Evolutionary conservation across 177 flowering plant genomes (phyloP).

Genomic region (Vitis hybrid): DNA sequence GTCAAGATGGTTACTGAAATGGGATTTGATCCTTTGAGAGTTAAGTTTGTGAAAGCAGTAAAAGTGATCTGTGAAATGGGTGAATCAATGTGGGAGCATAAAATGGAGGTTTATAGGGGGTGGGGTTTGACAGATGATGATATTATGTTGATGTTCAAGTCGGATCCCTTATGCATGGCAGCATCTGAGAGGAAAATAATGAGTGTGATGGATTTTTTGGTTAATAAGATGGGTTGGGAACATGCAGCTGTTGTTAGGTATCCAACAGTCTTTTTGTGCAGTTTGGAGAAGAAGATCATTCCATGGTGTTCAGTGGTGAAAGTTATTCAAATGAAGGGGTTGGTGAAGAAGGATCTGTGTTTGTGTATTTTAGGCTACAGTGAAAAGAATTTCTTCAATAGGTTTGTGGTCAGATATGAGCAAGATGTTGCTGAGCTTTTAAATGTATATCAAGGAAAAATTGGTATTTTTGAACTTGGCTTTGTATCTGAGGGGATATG

Average conservation of each 20-base stretch:
- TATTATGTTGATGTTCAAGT: too few relatives aligned
- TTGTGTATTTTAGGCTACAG: background rate
- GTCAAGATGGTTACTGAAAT: constrained; percentile 7
- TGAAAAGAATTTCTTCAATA: background rate
- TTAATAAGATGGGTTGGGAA: too few relatives aligned
- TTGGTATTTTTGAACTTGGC: background rate
- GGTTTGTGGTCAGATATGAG: constrained; percentile 2
- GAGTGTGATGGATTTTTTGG: too few relatives aligned
- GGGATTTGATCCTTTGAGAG: constrained; percentile 10
- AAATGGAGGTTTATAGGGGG: background rate
- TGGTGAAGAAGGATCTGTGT: background rate
- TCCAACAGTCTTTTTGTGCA: too few relatives aligned
- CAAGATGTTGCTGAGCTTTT: background rate
- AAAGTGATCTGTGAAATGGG: background rate
- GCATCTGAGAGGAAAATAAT: too few relatives aligned
- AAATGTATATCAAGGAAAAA: background rate
- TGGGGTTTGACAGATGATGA: too few relatives aligned
- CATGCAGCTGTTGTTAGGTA: too few relatives aligned
- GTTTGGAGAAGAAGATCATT: constrained; percentile 4
- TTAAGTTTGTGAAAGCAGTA: background rate
- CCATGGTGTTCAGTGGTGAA: constrained; percentile 1
- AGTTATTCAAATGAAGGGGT: background rate
- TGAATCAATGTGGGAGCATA: background rate
- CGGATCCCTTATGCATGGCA: too few relatives aligned
- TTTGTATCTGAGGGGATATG: background rate